Evolutionary conservation across 371 early-diverging fungal genomes (phyloP).

Genomic region (Mucor ambiguus): DNA sequence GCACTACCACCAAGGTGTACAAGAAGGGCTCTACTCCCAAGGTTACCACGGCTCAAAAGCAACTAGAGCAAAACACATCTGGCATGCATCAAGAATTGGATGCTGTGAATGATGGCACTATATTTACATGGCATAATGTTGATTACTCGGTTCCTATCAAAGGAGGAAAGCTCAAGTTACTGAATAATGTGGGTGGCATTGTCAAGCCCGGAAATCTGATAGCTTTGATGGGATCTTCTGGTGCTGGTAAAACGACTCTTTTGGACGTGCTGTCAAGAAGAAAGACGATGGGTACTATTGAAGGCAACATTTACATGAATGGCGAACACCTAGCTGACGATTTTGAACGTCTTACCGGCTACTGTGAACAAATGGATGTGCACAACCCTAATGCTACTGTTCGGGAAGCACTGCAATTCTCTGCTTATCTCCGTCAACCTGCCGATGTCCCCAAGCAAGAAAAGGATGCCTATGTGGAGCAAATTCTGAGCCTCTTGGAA

Average conservation of each 20-base stretch:
- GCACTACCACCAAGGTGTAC: slow-evolving; percentile 54
- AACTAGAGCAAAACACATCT: slow-evolving; percentile 41
- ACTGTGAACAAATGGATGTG: slow-evolving; percentile 85
- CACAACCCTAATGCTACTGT: slow-evolving; percentile 66
- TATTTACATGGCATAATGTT: slow-evolving; percentile 59
- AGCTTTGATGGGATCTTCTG: slow-evolving; percentile 88
- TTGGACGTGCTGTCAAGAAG: slow-evolving; percentile 83
- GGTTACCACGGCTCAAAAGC: slow-evolving; percentile 25
- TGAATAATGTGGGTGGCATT: slow-evolving; percentile 54
- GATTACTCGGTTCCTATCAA: slow-evolving; percentile 61
- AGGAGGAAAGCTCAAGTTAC: slow-evolving; percentile 53
- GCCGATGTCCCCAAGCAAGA: slow-evolving; percentile 55
- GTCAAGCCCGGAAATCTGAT: slow-evolving; percentile 66
- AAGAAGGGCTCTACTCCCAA: slow-evolving; percentile 39
- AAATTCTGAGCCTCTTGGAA: slow-evolving; percentile 66
- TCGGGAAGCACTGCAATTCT: slow-evolving; percentile 75
- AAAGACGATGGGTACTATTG: slow-evolving; percentile 76
- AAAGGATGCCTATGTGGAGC: slow-evolving; percentile 71
- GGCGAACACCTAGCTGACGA: slow-evolving; percentile 47
- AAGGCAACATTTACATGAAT: slow-evolving; percentile 73
- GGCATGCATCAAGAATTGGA: slow-evolving; percentile 31
- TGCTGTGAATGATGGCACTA: slow-evolving; percentile 45
- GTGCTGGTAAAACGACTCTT: slow-evolving; percentile 90
- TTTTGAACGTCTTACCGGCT: slow-evolving; percentile 78
- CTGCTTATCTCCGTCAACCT: slow-evolving; percentile 72